These are phyloP conservation scores for Anthoceros angustus DNA, from an alignment of 225 moss, liverwort and hornwort species.

Conservation along the genomic window DNA sequence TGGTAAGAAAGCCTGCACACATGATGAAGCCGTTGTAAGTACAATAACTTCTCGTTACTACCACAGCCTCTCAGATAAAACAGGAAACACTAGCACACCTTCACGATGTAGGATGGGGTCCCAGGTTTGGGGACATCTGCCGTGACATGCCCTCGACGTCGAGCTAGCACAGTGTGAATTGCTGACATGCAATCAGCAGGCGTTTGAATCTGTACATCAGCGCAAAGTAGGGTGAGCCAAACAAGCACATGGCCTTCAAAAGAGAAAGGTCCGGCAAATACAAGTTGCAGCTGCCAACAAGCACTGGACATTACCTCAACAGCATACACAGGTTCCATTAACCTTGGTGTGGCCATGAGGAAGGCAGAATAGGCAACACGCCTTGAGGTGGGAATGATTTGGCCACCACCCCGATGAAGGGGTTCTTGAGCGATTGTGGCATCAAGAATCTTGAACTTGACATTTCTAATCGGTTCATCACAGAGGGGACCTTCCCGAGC, in stretches of 20 bases:
- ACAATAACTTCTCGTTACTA: neutral
- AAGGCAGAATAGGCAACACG: conserved; percentile 99
- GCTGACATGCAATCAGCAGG: conserved; percentile 99
- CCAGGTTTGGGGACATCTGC: conserved; percentile 99
- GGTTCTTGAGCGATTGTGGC: conserved; percentile 92
- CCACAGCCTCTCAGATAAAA: neutral
- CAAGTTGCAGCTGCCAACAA: neutral
- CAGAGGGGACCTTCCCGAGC: conserved; percentile 96
- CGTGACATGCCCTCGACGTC: conserved; percentile 94
- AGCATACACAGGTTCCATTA: conserved; percentile 97
- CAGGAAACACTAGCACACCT: conserved; percentile 26
- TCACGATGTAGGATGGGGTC: conserved; percentile 91
- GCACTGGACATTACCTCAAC: conserved; percentile 48
- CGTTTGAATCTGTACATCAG: conserved; percentile 70
- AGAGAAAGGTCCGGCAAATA: too few species aligned
- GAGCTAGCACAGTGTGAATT: conserved; percentile 90
- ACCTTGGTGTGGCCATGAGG: conserved; percentile 89
- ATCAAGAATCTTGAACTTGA: conserved; percentile 92
- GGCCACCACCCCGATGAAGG: conserved; percentile 90
- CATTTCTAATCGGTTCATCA: conserved; percentile 93
- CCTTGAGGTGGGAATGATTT: conserved; percentile 94
- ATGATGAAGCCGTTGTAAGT: neutral
- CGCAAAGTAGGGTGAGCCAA: neutral
- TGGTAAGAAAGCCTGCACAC: conserved; percentile 72
- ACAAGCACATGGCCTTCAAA: neutral